A percentile compares a stretch with the other conserved stretches of the same genome.
Evolutionary conservation across 345 rosid species (phyloP).

Genomic region (Populus euphratica): DNA sequence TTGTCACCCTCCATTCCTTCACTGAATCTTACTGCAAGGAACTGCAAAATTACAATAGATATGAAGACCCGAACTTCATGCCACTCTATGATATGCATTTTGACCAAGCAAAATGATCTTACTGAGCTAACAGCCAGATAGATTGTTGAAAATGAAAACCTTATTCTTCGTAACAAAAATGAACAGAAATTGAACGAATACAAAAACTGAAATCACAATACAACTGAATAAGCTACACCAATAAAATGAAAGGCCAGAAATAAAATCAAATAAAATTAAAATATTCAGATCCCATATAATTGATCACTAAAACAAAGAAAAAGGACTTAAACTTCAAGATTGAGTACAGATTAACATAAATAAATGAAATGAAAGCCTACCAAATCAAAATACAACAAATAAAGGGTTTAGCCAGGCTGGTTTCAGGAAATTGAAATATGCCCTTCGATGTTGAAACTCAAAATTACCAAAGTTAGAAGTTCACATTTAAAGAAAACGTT

Average conservation of each 20-base stretch:
- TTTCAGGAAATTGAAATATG: neutral
- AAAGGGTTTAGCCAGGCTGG: neutral
- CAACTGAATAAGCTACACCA: neutral
- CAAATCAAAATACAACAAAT: neutral
- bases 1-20: slow-evolving; percentile 61
- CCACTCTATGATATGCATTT: neutral
- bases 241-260: too few relatives aligned
- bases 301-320: slow-evolving; percentile 1
- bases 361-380: neutral
- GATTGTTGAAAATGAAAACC: neutral
- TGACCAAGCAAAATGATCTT: neutral
- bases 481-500: neutral
- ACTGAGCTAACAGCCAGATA: neutral
- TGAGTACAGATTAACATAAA: neutral
- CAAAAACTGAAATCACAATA: neutral
- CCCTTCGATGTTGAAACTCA: neutral
- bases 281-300: slow-evolving; percentile 1
- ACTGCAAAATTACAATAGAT: slow-evolving; percentile 22
- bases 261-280: neutral
- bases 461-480: neutral
- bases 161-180: neutral
- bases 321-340: neutral
- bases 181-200: neutral
- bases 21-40: slow-evolving; percentile 5
- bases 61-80: neutral